Evolutionary conservation across 1,284 basidiomycete species (phyloP), one percentile per base, ranked within the genome.

Genomic region (Coniferiporia weirii): DNA sequence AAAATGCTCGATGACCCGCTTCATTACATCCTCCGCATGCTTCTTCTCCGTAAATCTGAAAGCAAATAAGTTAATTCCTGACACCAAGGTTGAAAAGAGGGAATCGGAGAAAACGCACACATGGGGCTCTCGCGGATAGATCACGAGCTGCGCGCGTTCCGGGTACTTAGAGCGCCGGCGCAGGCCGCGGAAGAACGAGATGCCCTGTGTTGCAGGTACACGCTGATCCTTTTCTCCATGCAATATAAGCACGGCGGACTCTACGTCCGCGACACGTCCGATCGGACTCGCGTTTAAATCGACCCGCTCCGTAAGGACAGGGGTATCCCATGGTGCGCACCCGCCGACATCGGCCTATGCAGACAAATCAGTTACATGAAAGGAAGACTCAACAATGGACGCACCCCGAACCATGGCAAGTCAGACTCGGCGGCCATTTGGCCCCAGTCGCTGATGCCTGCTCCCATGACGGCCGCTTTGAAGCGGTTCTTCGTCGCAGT

Each of bases 361-460:
- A 43, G 48, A 38, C 19, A 46, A 46, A n/a, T 46, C 38, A 40
- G 38, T 40, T 40, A 10, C 8, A 40, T 40, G 15, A 10, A 7
- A 40, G 36, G 38, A 15, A 27, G 27, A 5, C 27, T 44, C 5
- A 1, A 20, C 17, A 19, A 10, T 17, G 10, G 34, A 54, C 60
- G 36, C 43, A 66, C 63, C 57, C 55, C 56, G 20, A 60, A 56
- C 1, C 63, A 59, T 2, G 63, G 60, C 13, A 60, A 13, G 44
- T 64, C 65, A 17, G 55, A 61, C 34, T 63, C 53, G 12, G 54
- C 56, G 10, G 55, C 34, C 56, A 61, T 22, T 9, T 53, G 19
- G n/a, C 63, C 64, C 65, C 65, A 66, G 46, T 66, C 65, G 34
- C 57, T 56, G 12, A 66, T 48, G 1, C 65, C 65, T 3, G 62